Conservation (phyloP, 352 stramenopile species). For the Blastocystis sp. region DNA sequence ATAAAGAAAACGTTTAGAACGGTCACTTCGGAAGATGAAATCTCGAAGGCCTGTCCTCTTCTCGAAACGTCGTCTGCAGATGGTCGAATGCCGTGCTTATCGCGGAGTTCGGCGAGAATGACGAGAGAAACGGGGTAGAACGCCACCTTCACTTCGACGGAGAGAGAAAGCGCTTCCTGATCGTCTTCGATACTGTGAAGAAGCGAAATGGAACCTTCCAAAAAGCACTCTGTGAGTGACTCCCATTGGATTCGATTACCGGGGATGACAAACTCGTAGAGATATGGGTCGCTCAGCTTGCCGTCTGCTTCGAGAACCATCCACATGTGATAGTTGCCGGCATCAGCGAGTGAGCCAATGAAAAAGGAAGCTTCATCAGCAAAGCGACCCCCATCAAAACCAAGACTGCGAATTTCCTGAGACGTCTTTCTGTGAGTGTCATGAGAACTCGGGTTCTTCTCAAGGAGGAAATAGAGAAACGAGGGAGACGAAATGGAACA, state of each 20-base stretch:
- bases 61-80: neutral
- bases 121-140: neutral
- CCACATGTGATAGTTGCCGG: conserved; percentile 9
- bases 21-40: neutral
- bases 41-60: neutral
- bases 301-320: neutral
- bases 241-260: neutral
- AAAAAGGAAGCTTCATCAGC: conserved; percentile 13
- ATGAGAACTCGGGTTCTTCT: neutral
- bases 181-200: neutral
- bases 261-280: neutral
- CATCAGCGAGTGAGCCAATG: neutral
- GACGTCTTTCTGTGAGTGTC: neutral
- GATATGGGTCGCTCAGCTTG: conserved; percentile 17
- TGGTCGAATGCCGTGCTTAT: conserved; percentile 6
- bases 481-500: conserved; percentile 2
- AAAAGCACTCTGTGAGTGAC: neutral
- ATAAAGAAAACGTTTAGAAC: neutral
- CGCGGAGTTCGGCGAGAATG: neutral
- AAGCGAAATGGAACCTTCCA: neutral
- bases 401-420: neutral
- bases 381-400: conserved; percentile 20
- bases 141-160: neutral
- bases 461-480: neutral
- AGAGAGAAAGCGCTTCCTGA: neutral